These are phyloP conservation scores for Myochromella boudieri DNA, from an alignment of 768 basidiomycete genomes.

Conservation along the genomic window DNA sequence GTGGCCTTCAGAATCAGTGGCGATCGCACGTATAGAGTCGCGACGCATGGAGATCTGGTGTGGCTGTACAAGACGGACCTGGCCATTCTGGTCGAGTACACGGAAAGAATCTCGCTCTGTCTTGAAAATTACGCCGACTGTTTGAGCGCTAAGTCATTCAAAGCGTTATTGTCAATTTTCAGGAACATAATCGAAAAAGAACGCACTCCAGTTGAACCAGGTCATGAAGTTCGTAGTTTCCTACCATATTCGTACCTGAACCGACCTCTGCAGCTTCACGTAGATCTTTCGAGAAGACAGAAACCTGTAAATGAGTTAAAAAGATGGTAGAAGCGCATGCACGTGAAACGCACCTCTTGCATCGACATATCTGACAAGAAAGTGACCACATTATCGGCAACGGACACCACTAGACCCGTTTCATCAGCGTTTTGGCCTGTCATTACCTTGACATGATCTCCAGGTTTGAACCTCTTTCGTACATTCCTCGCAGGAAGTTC, in stretches of 20 bases:
- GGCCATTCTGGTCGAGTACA: slow-evolving; percentile 92
- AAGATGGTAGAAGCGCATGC: slow-evolving; percentile 7
- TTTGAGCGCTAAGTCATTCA: slow-evolving; percentile 74
- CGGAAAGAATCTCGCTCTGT: slow-evolving; percentile 96
- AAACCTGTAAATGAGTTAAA: slow-evolving; percentile 55
- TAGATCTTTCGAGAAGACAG: slow-evolving; percentile 95
- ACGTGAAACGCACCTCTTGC: slow-evolving; percentile 68
- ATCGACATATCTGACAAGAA: slow-evolving; percentile 97
- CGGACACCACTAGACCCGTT: slow-evolving; percentile 92
- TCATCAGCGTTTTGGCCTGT: slow-evolving; percentile 92
- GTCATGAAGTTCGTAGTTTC: slow-evolving; percentile 95
- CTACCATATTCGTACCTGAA: slow-evolving; percentile 85
- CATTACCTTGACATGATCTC: slow-evolving; percentile 99
- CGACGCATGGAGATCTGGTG: slow-evolving; percentile 93
- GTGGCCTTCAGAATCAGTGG: slow-evolving; percentile 86
- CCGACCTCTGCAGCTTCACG: slow-evolving; percentile 97
- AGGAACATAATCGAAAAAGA: background rate
- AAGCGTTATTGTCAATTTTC: slow-evolving; percentile 12
- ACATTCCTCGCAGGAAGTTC: slow-evolving; percentile 88
- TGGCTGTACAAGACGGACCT: slow-evolving; percentile 85
- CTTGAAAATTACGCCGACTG: slow-evolving; percentile 96
- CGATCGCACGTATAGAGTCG: slow-evolving; percentile 79
- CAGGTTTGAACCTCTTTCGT: slow-evolving; percentile 92
- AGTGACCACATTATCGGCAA: slow-evolving; percentile 88
- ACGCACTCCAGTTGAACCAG: slow-evolving; percentile 94